Base-by-base conservation (phyloP, 805 yeast species). In the Cyberlindnera petersonii region DNA sequence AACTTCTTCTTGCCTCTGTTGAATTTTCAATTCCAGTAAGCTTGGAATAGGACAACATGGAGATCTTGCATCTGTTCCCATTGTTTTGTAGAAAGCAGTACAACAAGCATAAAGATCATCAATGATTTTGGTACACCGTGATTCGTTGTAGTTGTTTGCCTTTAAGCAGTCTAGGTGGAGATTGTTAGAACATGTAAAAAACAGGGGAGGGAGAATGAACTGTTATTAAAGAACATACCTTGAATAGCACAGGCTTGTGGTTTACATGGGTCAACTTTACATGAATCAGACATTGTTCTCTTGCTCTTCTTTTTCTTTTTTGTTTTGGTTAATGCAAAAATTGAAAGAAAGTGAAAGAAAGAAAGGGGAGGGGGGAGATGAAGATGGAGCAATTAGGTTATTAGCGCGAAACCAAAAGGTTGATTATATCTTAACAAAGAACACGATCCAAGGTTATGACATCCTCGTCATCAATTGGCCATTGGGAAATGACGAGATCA, bases 161-260 rank as follows among this genome's bases (percentile, higher is more conserved):
- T 74, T 72, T 9, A 88, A 63, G 55, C 97, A 88, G 49, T 81
- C 83, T 71, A 39, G 49, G 35, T 15, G 8, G 16, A 17, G 9
- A 9, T 6, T 21, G 21, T 24, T 31, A 19, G 33, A 19, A 9
- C 10, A 10, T 26, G n/a, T 26, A 9, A 13, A 18, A 23, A n/a
- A 24, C 11, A 61, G 27, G 11, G n/a, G 4, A 7, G 13, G 22
- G n/a, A n/a, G 8, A 14, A n/a, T 15, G 17, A 15, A n/a, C n/a
- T n/a, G n/a, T n/a, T n/a, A n/a, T n/a, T 8, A 26, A 26, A 16
- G 21, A 10, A 64, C 77, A 19, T 57, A 75, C 81, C 68, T 59
- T 86, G 95, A 27, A 86, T 86, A 3, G 78, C 79, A 63, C 95
- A 86, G 3, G 95, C 95, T 47, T 81, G 72, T 6, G 83, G 71